A percentile compares a stretch with the other conserved stretches of the same genome.
These are phyloP conservation scores for Arthrobotrys iridis DNA, from an alignment of 2,329 filamentous ascomycete genomes.

Conservation along the genomic window DNA sequence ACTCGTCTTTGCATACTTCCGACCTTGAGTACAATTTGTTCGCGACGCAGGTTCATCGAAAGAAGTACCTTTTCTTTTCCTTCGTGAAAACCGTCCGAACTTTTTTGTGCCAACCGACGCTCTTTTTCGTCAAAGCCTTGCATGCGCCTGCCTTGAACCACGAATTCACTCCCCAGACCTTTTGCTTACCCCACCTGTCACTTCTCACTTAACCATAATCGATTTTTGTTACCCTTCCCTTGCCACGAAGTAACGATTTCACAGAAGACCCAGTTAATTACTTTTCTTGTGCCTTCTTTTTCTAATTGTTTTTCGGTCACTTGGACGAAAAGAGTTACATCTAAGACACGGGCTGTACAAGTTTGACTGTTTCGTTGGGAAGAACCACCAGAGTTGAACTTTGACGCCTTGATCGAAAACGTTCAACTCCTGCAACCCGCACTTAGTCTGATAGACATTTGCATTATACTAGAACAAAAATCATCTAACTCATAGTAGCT, in stretches of 20 bases:
- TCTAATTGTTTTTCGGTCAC: not conserved
- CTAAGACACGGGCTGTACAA: conserved; percentile 30
- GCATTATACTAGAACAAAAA: conserved; percentile 49
- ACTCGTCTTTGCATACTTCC: conserved; percentile 50
- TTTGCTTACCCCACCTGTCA: conserved; percentile 41
- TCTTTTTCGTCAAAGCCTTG: conserved; percentile 52
- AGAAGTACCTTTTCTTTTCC: conserved; percentile 41
- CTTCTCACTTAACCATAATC: conserved; percentile 28
- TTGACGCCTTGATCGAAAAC: conserved; percentile 54
- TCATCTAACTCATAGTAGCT: conserved; percentile 38
- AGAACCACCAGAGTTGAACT: conserved; percentile 45
- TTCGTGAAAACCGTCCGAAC: conserved; percentile 49
- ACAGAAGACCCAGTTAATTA: conserved; percentile 8
- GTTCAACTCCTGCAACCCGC: conserved; percentile 45
- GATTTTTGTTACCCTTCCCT: conserved; percentile 21
- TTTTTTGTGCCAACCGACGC: conserved; percentile 49
- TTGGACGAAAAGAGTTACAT: conserved; percentile 46
- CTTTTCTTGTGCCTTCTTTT: not conserved
- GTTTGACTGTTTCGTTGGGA: conserved; percentile 43
- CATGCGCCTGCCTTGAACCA: conserved; percentile 44
- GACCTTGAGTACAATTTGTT: conserved; percentile 40
- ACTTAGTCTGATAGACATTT: conserved; percentile 53
- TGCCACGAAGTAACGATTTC: conserved; percentile 52
- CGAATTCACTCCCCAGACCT: conserved; percentile 28
- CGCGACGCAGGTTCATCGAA: conserved; percentile 39